These are phyloP conservation scores for Escallonia herrerae DNA, from an alignment of 129 eudicot species.

Conservation along the genomic window DNA sequence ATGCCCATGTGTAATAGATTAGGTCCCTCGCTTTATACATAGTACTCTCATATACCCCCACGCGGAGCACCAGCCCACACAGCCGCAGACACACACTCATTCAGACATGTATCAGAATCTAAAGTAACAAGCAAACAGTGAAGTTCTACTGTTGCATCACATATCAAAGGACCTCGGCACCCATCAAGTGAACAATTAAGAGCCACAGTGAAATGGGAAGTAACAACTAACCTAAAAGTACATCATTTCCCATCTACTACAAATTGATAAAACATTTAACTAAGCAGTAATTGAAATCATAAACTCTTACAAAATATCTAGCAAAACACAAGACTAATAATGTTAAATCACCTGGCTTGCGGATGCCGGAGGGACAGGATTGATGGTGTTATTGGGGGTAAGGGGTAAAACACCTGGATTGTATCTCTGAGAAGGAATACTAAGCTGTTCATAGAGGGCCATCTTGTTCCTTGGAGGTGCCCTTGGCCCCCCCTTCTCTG, in stretches of 20 bases:
- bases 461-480: conserved; percentile 99
- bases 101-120: too few relatives aligned
- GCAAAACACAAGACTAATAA: not conserved
- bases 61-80: too few relatives aligned
- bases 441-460: conserved; percentile 98
- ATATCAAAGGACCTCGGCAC: not conserved
- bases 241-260: not conserved
- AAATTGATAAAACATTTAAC: not conserved
- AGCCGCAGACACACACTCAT: too few relatives aligned
- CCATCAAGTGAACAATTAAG: not conserved
- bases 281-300: not conserved
- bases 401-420: conserved; percentile 23
- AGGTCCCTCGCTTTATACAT: not conserved
- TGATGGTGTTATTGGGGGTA: conserved; percentile 15
- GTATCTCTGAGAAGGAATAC: conserved; percentile 86
- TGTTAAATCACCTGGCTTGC: conserved; percentile 45
- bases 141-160: too few relatives aligned
- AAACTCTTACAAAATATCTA: not conserved
- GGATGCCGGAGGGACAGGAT: conserved; percentile 22
- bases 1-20: too few relatives aligned
- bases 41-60: too few relatives aligned
- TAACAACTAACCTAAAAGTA: not conserved
- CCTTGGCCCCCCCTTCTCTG: conserved; percentile 97
- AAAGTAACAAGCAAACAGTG: too few relatives aligned
- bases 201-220: too few relatives aligned